phyloP scores from a whole-genome alignment of 106 monocot genomes.

The Cymbidium sinense region DNA sequence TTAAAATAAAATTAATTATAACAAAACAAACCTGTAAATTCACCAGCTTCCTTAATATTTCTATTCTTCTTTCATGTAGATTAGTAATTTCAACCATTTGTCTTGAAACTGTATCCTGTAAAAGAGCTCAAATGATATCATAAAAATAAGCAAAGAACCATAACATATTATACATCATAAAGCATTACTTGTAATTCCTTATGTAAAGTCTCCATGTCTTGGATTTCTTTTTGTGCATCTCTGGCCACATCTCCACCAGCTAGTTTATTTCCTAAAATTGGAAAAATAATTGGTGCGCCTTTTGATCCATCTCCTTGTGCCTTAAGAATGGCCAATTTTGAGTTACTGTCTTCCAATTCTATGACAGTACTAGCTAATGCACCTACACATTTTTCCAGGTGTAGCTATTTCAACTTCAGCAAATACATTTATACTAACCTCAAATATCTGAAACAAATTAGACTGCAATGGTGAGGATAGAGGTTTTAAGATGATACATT shows the following conservation, averaged over 20 bases:
- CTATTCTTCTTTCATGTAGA: constrained; percentile 63
- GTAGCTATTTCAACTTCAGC: neutral
- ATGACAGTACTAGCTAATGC: constrained; percentile 49
- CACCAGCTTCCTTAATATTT: constrained; percentile 56
- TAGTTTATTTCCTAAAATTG: constrained; percentile 56
- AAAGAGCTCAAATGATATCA: constrained; percentile 9
- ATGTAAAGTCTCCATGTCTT: constrained; percentile 56
- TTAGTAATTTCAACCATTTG: constrained; percentile 54
- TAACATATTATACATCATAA: neutral
- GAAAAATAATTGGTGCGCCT: constrained; percentile 58
- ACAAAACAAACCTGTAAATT: constrained; percentile 47
- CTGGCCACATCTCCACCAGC: constrained; percentile 34
- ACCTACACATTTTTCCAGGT: constrained; percentile 36
- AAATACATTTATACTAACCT: neutral
- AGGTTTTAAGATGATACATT: neutral
- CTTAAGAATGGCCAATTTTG: constrained; percentile 51
- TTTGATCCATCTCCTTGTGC: constrained; percentile 47
- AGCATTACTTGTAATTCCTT: constrained; percentile 53
- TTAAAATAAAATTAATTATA: neutral
- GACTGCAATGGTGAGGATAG: neutral
- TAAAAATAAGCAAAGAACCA: neutral
- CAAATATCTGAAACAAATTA: neutral
- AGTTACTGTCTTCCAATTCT: constrained; percentile 72
- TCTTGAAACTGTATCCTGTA: constrained; percentile 68
- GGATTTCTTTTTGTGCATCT: constrained; percentile 73